Base-by-base conservation (phyloP, 495 filamentous ascomycete species). In the Aspergillus haitiensis region DNA sequence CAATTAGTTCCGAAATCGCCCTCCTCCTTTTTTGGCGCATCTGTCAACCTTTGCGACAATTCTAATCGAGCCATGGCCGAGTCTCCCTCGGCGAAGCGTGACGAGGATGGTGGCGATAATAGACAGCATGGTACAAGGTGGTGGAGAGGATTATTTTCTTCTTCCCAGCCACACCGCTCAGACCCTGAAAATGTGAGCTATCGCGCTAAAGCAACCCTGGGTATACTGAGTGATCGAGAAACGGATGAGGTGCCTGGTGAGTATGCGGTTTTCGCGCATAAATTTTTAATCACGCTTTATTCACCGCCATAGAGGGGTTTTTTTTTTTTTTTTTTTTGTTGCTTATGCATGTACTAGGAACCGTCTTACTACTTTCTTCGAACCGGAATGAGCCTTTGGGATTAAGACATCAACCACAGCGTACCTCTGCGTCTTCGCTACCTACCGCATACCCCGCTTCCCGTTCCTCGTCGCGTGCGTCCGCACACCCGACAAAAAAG, bases 231-330 rank as follows among this genome's bases (percentile, higher is more conserved):
- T 68, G 91, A 96, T 64, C 82, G 69, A 57, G 73, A 87, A 51
- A 97, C 93, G 0, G 89, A 95, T 39, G 90, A 96, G 76, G 94
- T 98, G 18, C 94, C 93, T 64, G 93, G 93, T 93, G 75, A 60
- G 83, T 73, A 35, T 16, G 21, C 54, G n/a, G 37, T 16, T 36
- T 6, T 18, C 40, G 39, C 8, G 49, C 15, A 31, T 9, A 15
- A 7, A 11, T 27, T 27, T 7, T 50, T 31, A 15, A 34, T 50
- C n/a, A 2, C 37, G 8, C 21, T 27, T 27, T 27, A 1, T 27
- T 27, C 21, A 27, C 21, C 21, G 21, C 21, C 21, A 27, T 3
- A 27, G 21, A 27, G 21, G n/a, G n/a, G n/a, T 27, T 1, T 27
- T 27, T 27, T 3, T 3, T 21, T 21, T 2, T 27, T 1, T 27